Conservation (phyloP, 2,329 filamentous ascomycete genomes). For the Sporothrix humicola region DNA sequence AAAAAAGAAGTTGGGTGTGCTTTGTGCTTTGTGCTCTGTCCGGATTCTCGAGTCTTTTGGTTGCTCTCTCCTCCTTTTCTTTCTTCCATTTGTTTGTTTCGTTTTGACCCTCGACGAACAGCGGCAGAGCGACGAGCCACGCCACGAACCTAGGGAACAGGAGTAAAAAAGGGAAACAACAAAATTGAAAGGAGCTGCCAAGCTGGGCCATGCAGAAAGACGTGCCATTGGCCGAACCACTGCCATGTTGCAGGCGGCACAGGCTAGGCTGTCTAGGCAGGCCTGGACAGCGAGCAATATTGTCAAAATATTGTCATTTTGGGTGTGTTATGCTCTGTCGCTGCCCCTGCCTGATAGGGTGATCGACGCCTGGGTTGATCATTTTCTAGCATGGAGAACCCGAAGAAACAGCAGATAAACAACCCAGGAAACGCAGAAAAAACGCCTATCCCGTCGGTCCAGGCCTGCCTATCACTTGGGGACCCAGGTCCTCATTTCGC, state of each 20-base stretch:
- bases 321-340: conserved; percentile 20
- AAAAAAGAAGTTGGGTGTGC: not conserved
- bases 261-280: not conserved
- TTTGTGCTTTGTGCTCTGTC: not conserved
- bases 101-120: conserved; percentile 14
- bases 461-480: conserved; percentile 13
- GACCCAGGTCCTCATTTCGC: conserved; percentile 19
- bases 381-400: not conserved
- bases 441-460: not conserved
- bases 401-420: conserved; percentile 1
- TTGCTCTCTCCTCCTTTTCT: not conserved
- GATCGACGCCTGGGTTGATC: conserved; percentile 1
- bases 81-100: conserved; percentile 7
- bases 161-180: not conserved
- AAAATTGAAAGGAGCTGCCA: not conserved
- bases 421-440: not conserved
- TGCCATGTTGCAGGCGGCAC: not conserved
- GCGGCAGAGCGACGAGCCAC: not conserved
- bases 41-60: not conserved
- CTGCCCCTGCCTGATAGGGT: not conserved
- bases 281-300: too few relatives aligned
- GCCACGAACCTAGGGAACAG: not conserved
- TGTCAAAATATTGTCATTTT: not conserved
- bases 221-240: not conserved
- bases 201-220: not conserved